Evolutionary conservation across 345 rosid genomes (phyloP).

Genomic region (Gossypium longicalyx): DNA sequence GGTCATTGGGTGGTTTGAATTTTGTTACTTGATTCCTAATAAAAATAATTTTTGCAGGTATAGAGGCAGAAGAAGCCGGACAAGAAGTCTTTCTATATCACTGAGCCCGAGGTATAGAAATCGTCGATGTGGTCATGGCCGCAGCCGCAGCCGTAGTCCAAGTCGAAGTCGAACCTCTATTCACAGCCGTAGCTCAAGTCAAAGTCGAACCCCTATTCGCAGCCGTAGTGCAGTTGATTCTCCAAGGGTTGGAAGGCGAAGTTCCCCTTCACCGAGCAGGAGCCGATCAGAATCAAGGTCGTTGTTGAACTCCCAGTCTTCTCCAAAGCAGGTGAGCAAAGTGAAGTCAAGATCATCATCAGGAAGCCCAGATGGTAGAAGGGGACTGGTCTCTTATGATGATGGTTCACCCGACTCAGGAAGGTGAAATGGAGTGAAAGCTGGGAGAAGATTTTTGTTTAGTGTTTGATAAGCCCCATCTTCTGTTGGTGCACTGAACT

Average conservation of each 20-base stretch:
- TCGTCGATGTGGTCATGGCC: constrained; percentile 44
- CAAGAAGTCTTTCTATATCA: constrained; percentile 57
- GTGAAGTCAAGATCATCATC: constrained; percentile 63
- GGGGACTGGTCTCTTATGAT: constrained; percentile 73
- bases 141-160: constrained; percentile 37
- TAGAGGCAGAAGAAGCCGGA: constrained; percentile 69
- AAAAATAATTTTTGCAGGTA: constrained; percentile 31
- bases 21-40: background rate
- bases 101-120: constrained; percentile 53
- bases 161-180: constrained; percentile 43
- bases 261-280: constrained; percentile 51
- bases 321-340: constrained; percentile 49
- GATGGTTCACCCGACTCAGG: constrained; percentile 59
- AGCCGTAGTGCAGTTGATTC: constrained; percentile 42
- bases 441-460: too few species aligned
- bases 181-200: constrained; percentile 54
- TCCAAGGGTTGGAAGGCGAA: constrained; percentile 32
- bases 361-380: constrained; percentile 46
- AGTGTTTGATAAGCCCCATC: too few species aligned
- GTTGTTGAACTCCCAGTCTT: constrained; percentile 48
- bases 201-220: constrained; percentile 31
- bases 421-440: background rate
- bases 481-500: too few species aligned
- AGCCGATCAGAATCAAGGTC: constrained; percentile 60
- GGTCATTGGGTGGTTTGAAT: background rate